Base-by-base conservation (phyloP, 345 rosid species). In the Angophora floribunda region DNA sequence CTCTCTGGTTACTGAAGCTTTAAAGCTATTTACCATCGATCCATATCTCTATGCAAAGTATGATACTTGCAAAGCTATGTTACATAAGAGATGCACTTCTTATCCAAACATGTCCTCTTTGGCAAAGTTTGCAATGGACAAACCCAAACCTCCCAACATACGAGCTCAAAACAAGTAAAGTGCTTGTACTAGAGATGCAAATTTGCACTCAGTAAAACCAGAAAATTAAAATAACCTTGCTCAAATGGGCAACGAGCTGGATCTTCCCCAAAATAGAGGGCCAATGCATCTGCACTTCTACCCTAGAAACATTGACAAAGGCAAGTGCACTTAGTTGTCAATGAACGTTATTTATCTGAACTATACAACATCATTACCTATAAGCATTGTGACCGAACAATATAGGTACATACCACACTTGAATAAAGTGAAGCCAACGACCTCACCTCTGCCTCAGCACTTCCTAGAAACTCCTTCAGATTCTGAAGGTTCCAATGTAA, bases 251-350 rank as follows among this genome's bases (percentile, higher is more conserved):
- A 97, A 36, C 96, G 95, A 53, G 97, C 95, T 50, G 99, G 99
- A 93, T 97, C 98, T 93, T 98, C 99, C 87, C 99, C 99, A 84
- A 97, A 98, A 90, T 98, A 98, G 89, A 95, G 94, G 89, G 96
- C 95, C 91, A 97, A 91, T 67, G 97, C 95, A 92, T 98, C 99
- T 78, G 94, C 97, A 89, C 95, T 96, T 92, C 95, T 94, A 59
- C 99, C 99, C 98, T 97, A 95, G 61, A 85, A 26, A 51, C 10
- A 50, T 65, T 51, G 55, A 30, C 32, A 28, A 84, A 22, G 70
- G 45, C 49, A 75, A 41, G 49, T 21, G 21, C 86, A 52, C 70
- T 28, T 30, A 79, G 84, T 82, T 44, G 15, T 53, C 55, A 63
- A 86, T 47, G 87, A 41, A 55, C 49, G 59, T 51, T 17, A 84